phyloP scores from a whole-genome alignment of 176 grass and related monocot species.

The Avena sativa region DNA sequence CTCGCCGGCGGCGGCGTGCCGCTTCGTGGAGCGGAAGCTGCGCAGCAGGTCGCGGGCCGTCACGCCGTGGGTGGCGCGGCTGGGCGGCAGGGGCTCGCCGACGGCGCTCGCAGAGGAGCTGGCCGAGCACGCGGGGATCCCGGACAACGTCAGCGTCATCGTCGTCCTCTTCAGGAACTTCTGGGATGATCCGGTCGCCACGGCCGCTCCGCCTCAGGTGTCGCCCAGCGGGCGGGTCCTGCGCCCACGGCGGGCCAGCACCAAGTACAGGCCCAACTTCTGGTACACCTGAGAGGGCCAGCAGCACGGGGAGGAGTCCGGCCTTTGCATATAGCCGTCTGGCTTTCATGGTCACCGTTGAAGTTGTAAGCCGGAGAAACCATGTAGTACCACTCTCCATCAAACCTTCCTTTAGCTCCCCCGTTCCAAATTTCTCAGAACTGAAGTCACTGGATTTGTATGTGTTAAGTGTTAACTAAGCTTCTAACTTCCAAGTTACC shows the following conservation, averaged over 20 bases:
- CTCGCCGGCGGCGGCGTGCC: constrained; percentile 29
- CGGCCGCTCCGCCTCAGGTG: not conserved
- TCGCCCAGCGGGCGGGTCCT: not conserved
- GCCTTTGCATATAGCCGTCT: too few species aligned
- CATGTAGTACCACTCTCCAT: not conserved
- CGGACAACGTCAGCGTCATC: constrained; percentile 36
- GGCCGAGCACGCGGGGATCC: not conserved
- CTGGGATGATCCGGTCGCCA: not conserved
- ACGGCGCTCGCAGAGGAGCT: constrained; percentile 21
- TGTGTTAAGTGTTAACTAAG: too few species aligned
- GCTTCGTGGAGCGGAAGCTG: constrained; percentile 11
- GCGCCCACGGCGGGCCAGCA: not conserved
- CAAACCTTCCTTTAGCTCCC: not conserved
- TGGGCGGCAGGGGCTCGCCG: constrained; percentile 2
- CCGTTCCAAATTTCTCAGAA: not conserved
- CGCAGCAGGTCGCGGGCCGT: not conserved
- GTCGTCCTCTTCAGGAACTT: constrained; percentile 29
- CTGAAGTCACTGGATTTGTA: not conserved
- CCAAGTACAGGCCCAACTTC: not conserved
- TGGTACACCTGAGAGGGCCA: not conserved
- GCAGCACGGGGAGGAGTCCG: too few species aligned
- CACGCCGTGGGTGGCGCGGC: not conserved
- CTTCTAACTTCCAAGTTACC: too few species aligned
- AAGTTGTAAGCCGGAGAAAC: not conserved
- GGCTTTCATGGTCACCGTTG: not conserved